A percentile compares a stretch with the other conserved stretches of the same genome.
Evolutionary conservation across 306 rosid genomes (phyloP).

Genomic region (Trifolium fragiferum): DNA sequence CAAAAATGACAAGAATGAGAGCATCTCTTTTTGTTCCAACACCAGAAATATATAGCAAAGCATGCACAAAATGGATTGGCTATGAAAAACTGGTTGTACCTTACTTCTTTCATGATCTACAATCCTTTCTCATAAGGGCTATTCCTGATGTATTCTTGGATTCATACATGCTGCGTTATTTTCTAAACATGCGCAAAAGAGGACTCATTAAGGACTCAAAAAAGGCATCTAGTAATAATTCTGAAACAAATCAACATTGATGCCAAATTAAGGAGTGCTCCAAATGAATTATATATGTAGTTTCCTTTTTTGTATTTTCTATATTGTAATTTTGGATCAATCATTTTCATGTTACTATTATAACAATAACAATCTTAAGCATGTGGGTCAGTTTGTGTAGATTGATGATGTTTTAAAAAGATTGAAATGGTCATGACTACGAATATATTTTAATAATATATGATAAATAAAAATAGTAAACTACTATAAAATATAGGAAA

Average conservation of each 20-base stretch:
- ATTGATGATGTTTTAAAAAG: too few species aligned
- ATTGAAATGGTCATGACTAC: too few species aligned
- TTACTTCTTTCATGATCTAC: constrained; percentile 61
- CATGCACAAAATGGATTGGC: constrained; percentile 47
- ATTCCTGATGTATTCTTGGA: constrained; percentile 41
- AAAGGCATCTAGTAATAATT: constrained; percentile 23
- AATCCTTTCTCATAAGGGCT: constrained; percentile 40
- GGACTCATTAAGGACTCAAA: constrained; percentile 38
- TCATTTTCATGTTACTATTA: neutral
- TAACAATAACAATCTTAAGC: too few species aligned
- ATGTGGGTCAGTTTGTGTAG: too few species aligned
- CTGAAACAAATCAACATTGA: constrained; percentile 5
- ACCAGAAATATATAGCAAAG: constrained; percentile 44
- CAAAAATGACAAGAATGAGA: constrained; percentile 61
- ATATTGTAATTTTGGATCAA: neutral
- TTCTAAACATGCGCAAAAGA: constrained; percentile 34
- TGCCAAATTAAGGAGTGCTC: neutral
- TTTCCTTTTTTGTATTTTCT: neutral
- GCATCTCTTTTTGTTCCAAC: constrained; percentile 63
- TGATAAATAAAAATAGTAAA: too few species aligned
- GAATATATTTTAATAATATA: too few species aligned
- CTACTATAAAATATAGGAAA: too few species aligned
- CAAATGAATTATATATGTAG: neutral
- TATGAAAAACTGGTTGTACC: constrained; percentile 64
- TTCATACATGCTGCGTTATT: constrained; percentile 37